These are phyloP conservation scores for Phallus indusiatus DNA, from an alignment of 768 basidiomycete genomes.

Conservation along the genomic window DNA sequence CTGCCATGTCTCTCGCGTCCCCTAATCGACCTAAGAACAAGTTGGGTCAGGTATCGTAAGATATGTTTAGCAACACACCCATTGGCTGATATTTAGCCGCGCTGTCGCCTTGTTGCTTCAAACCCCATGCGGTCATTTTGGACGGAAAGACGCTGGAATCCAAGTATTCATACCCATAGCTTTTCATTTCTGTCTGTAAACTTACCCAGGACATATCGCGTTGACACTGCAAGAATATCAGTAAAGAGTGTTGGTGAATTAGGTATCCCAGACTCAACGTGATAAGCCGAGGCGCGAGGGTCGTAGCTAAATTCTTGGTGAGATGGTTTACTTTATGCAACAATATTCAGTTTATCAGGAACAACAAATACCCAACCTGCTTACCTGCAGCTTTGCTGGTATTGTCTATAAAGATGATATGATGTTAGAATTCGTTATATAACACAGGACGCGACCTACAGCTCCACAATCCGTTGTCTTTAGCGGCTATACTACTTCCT, in stretches of 20 bases:
- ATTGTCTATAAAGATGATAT: constrained; percentile 39
- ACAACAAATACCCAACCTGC: background rate
- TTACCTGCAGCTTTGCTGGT: constrained; percentile 72
- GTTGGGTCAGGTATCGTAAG: background rate
- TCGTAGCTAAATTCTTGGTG: constrained; percentile 60
- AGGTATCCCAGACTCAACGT: constrained; percentile 32
- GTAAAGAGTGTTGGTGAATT: background rate
- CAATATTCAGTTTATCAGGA: too few relatives aligned
- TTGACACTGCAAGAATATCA: constrained; percentile 46
- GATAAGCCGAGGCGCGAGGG: constrained; percentile 48
- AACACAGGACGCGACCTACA: constrained; percentile 38
- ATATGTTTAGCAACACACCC: constrained; percentile 29
- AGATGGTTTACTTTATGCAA: constrained; percentile 66
- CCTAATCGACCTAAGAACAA: constrained; percentile 56
- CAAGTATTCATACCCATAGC: background rate
- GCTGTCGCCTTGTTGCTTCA: constrained; percentile 43
- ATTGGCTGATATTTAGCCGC: constrained; percentile 52
- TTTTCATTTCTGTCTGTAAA: background rate
- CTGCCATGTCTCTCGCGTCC: constrained; percentile 56
- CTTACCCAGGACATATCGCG: constrained; percentile 73
- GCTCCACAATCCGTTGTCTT: constrained; percentile 64
- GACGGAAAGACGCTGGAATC: constrained; percentile 54
- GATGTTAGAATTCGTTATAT: too few relatives aligned
- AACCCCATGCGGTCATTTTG: constrained; percentile 73
- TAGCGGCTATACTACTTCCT: constrained; percentile 35